These are phyloP conservation scores for Neltuma alba DNA, from an alignment of 306 rosid genomes.

Conservation along the genomic window DNA sequence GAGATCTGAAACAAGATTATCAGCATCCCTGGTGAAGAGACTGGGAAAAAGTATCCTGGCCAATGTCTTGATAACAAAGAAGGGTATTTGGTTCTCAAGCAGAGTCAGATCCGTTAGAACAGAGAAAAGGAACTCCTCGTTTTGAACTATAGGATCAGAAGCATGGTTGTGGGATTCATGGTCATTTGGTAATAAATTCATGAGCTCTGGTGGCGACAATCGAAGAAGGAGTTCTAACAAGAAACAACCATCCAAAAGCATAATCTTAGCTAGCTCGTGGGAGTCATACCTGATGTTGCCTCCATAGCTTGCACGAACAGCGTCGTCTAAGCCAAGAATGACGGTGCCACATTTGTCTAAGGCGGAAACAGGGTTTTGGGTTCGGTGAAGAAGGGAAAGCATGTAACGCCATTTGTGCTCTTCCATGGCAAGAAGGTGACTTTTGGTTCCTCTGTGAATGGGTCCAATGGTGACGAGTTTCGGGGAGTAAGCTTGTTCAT, in stretches of 20 bases:
- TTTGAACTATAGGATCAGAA: slow-evolving; percentile 13
- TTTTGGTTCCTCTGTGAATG: background rate
- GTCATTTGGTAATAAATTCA: background rate
- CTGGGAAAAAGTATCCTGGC: slow-evolving; percentile 24
- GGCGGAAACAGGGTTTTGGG: slow-evolving; percentile 25
- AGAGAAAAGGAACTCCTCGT: slow-evolving; percentile 20
- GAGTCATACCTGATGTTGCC: slow-evolving; percentile 34
- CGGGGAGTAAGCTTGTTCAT: slow-evolving; percentile 39
- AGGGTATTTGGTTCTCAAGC: slow-evolving; percentile 49
- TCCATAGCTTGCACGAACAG: slow-evolving; percentile 42
- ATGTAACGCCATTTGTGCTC: background rate
- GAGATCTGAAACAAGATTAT: slow-evolving; percentile 35
- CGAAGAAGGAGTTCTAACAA: slow-evolving; percentile 43
- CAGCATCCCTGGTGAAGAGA: background rate
- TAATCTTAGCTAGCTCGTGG: slow-evolving; percentile 40
- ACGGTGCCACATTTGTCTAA: slow-evolving; percentile 31
- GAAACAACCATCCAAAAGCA: slow-evolving; percentile 51
- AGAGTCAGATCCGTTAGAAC: slow-evolving; percentile 36
- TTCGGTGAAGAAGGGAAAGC: slow-evolving; percentile 7
- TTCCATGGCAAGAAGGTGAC: slow-evolving; percentile 14
- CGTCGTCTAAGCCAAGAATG: slow-evolving; percentile 31
- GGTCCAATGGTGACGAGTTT: slow-evolving; percentile 22
- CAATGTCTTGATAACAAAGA: slow-evolving; percentile 35
- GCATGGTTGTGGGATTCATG: background rate
- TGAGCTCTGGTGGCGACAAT: slow-evolving; percentile 1